Conservation (phyloP, 2,329 filamentous ascomycete species). For the Exophiala spinifera region DNA sequence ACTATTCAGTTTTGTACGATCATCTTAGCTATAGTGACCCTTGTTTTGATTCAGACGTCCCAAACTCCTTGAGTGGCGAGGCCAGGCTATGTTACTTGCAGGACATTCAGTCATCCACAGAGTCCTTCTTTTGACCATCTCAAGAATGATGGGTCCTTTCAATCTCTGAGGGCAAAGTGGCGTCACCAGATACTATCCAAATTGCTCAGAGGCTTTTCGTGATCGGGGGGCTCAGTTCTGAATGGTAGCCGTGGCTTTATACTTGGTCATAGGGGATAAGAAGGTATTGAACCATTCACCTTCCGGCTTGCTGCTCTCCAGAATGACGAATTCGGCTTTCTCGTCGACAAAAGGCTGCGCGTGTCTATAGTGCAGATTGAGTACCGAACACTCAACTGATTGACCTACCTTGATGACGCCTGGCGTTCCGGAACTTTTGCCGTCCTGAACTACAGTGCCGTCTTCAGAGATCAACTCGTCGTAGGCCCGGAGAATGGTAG, state of each 20-base stretch:
- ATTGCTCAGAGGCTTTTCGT: neutral
- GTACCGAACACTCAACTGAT: conserved; percentile 40
- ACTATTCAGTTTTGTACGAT: conserved; percentile 1
- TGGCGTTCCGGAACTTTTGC: conserved; percentile 4
- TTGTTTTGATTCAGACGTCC: neutral
- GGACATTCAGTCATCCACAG: conserved; percentile 1
- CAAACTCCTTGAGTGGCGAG: neutral
- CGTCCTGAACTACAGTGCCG: conserved; percentile 24
- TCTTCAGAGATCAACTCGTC: conserved; percentile 35
- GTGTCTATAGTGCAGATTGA: conserved; percentile 37
- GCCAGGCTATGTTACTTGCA: neutral
- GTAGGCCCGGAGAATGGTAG: conserved; percentile 34
- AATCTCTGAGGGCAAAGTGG: conserved; percentile 1
- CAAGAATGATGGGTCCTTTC: neutral
- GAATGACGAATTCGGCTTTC: conserved; percentile 10
- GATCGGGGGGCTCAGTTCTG: conserved; percentile 1
- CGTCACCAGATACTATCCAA: conserved; percentile 2
- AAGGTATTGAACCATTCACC: conserved; percentile 13
- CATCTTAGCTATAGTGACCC: conserved; percentile 5
- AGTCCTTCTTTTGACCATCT: neutral
- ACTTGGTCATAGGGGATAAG: conserved; percentile 8
- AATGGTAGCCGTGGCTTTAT: conserved; percentile 4
- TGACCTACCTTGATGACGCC: conserved; percentile 24
- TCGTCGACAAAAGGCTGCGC: conserved; percentile 2
- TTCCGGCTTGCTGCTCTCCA: conserved; percentile 10